Evolutionary conservation across 2,329 filamentous ascomycete genomes (phyloP), one percentile per base, ranked within the genome.

Genomic region (Clathrospora elynae): DNA sequence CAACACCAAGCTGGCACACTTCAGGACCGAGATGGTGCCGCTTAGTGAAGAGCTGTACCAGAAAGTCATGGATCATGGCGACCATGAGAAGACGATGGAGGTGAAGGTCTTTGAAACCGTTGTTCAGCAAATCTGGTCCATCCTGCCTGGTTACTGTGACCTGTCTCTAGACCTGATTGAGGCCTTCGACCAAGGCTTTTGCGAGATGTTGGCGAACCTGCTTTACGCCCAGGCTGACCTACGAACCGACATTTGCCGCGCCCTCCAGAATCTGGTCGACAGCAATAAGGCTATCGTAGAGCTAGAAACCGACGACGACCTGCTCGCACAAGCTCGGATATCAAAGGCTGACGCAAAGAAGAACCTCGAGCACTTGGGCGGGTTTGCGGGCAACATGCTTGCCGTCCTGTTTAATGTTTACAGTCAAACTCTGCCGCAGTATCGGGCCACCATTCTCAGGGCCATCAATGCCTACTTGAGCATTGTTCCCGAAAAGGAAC

Each of bases 361-460:
- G 71, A 96, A 96, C 64, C 74, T 97, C 25, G 75, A 83, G n/a
- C 86, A 95, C 66, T 77, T 99, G 9, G 84, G 88, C 11, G 75
- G 76, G 1, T 91, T 93, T 64, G 81, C 92, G 1, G 86, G 86
- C 48, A 97, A 97, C 61, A 81, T 99, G 72, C 82, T 99, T 28
- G 91, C 93, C 5, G 92, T 97, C 0, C 76, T 99, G n/a, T 97
- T 99, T 78, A 99, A 99, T 66, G 92, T 99, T 30, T 99, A 99
- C 74, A 96, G 88, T 53, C 88, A 96, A 70, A 99, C 93, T 1
- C 78, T 99, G 17, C 92, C 93, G 2, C 90, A 96, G 64, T 93
- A 89, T 62, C 82, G 93, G 57, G 91, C 90, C 0, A 90, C 88
- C 13, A 93, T 99, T 39, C 77, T 99, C 22, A 88, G 92, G 67